A percentile compares a stretch with the other conserved stretches of the same genome.
phyloP scores from a whole-genome alignment of 2,329 filamentous ascomycete species.

The Arthrobotrys pseudoclavata region DNA sequence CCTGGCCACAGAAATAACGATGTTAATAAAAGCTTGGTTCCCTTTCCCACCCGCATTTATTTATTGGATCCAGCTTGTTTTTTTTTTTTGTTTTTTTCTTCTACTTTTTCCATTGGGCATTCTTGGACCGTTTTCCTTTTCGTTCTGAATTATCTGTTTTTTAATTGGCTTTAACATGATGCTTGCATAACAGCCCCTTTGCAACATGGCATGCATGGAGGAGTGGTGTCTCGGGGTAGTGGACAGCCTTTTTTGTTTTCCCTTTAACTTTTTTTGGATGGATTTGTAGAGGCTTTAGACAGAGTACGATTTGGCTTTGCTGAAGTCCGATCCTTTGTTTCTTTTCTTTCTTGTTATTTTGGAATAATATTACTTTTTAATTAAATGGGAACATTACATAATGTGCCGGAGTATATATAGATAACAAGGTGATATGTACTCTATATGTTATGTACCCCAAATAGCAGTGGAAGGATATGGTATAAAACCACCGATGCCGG shows the following conservation, averaged over 20 bases:
- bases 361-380: conserved; percentile 65
- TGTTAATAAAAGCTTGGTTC: conserved; percentile 22
- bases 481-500: too few relatives aligned
- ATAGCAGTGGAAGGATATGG: too few relatives aligned
- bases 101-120: neutral
- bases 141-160: neutral
- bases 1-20: neutral
- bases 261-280: neutral
- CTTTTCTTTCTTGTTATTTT: conserved; percentile 66
- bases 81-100: neutral
- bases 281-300: neutral
- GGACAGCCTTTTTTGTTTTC: neutral
- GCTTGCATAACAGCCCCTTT: conserved; percentile 23
- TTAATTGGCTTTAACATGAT: conserved; percentile 14
- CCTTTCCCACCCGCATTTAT: neutral
- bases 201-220: conserved; percentile 16
- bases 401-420: too few relatives aligned
- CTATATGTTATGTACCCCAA: too few relatives aligned
- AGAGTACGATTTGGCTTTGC: conserved; percentile 8
- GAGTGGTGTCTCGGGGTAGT: neutral
- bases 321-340: conserved; percentile 1
- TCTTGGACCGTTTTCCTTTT: conserved; percentile 1
- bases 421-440: too few relatives aligned
- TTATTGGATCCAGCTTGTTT: conserved; percentile 7
- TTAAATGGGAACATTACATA: neutral